Evolutionary conservation across 306 rosid genomes (phyloP), one percentile per base, ranked within the genome.

Genomic region (Acacia acuminata): DNA sequence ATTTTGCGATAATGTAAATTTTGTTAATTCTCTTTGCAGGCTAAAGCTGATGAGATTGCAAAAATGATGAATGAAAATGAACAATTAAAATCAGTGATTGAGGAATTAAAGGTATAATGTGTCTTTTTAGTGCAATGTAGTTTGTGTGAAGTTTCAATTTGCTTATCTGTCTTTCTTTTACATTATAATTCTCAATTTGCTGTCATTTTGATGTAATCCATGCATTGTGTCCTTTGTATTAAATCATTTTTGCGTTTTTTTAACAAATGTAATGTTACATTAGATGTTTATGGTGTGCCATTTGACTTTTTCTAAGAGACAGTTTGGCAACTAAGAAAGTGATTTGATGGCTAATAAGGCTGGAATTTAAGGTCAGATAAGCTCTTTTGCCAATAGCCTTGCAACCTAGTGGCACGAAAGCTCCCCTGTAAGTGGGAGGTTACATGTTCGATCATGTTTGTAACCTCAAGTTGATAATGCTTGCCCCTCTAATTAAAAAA

Each of bases 61-160:
- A 96, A 90, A 86, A 64, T 96, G 86, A 96, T 94, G 98, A 96
- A 96, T 85, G 99, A 96, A 86, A 96, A 92, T 82, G 99, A 94
- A 88, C 97, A 90, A 43, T 81, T 92, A 68, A 94, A 92, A 89
- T 56, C 84, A 81, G 84, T 86, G 80, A 84, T 94, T 69, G 97
- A 94, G 79, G 94, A 94, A 83, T 87, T 92, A 75, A 94, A 96
- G 97, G 99, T 96, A 85, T 53, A 66, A 68, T 50, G 19, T 68
- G 34, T 78, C 73, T 77, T 74, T 81, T 65, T 16, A 67, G 27
- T 45, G 43, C 84, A 44, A 66, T 64, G 69, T 12, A 27, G 66
- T 64, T 27, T 38, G 74, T 77, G 76, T 20, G 32, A 42, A 34
- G 43, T 60, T 73, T 72, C 55, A 34, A 65, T 77, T 72, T 76